Evolutionary conservation across 139 green algal genomes (phyloP).

Genomic region (Auxenochlorella pyrenoidosa): DNA sequence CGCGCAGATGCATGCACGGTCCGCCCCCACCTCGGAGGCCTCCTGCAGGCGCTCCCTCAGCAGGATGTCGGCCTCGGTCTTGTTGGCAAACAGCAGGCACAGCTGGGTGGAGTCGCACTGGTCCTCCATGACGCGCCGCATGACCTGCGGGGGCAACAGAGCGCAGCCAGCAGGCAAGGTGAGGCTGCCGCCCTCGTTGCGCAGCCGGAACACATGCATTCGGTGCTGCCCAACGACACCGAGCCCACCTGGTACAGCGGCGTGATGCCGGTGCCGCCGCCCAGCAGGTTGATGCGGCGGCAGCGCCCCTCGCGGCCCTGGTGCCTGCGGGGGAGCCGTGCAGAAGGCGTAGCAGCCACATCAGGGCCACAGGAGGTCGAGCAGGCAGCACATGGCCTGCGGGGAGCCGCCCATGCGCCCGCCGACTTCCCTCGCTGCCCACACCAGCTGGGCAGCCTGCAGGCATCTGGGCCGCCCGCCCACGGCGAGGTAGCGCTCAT

Average conservation of each 20-base stretch:
- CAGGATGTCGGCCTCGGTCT: background rate
- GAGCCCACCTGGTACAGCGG: background rate
- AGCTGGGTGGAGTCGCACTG: background rate
- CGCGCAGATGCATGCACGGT: too few species aligned
- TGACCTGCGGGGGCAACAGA: background rate
- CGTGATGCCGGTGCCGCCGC: background rate
- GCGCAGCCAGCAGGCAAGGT: too few species aligned
- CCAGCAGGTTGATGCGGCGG: conserved; percentile 7
- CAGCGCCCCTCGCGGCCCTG: conserved; percentile 1
- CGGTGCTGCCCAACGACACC: background rate
- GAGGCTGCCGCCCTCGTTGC: too few species aligned
- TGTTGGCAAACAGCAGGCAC: conserved; percentile 13
- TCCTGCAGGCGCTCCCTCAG: background rate
- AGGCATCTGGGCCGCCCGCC: too few species aligned
- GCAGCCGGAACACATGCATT: background rate
- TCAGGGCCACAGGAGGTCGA: background rate
- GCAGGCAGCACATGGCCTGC: too few species aligned
- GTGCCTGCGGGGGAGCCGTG: too few species aligned
- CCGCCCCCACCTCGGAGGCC: background rate
- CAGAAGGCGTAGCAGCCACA: background rate
- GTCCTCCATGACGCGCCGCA: background rate
- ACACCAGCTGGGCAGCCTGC: background rate
- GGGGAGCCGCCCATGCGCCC: background rate
- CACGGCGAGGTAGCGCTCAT: too few species aligned
- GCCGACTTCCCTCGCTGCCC: background rate